Percentiles rank a stretch among this genome's conserved stretches.
Conservation (phyloP, 208 protist species). For the Trypanosomatidae sp. region DNA sequence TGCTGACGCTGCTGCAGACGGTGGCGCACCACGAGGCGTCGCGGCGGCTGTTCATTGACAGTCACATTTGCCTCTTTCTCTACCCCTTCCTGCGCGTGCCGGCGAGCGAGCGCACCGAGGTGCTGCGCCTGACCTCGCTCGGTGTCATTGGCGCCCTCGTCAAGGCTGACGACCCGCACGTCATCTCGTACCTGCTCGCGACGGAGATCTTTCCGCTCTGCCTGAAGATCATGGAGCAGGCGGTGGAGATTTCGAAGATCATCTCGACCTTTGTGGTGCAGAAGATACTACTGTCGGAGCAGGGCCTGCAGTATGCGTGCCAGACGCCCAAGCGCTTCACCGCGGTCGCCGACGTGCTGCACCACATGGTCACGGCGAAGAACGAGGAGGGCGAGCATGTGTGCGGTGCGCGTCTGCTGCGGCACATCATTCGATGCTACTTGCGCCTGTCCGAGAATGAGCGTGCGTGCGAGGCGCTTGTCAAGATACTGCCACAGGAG, state of each 20-base stretch:
- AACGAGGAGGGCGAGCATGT: slow-evolving; percentile 17
- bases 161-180: slow-evolving; percentile 80
- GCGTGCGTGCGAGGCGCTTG: slow-evolving; percentile 61
- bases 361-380: slow-evolving; percentile 91
- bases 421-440: slow-evolving; percentile 98
- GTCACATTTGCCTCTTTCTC: slow-evolving; percentile 98
- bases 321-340: slow-evolving; percentile 93
- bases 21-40: slow-evolving; percentile 96
- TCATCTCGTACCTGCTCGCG: slow-evolving; percentile 96
- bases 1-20: slow-evolving; percentile 97
- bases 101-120: slow-evolving; percentile 92
- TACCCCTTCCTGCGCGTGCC: slow-evolving; percentile 98
- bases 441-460: slow-evolving; percentile 93
- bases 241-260: slow-evolving; percentile 95
- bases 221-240: slow-evolving; percentile 98
- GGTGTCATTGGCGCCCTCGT: slow-evolving; percentile 98
- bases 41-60: slow-evolving; percentile 95
- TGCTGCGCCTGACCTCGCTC: slow-evolving; percentile 95
- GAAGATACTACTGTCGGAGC: slow-evolving; percentile 97
- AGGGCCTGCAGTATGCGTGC: slow-evolving; percentile 96
- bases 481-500: slow-evolving; percentile 60
- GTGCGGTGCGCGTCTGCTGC: slow-evolving; percentile 91
- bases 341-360: slow-evolving; percentile 91
- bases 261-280: slow-evolving; percentile 99
- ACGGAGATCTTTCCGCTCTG: slow-evolving; percentile 99